Base-by-base conservation (phyloP, 2,329 filamentous ascomycete species). In the Epichloe gansuensis region DNA sequence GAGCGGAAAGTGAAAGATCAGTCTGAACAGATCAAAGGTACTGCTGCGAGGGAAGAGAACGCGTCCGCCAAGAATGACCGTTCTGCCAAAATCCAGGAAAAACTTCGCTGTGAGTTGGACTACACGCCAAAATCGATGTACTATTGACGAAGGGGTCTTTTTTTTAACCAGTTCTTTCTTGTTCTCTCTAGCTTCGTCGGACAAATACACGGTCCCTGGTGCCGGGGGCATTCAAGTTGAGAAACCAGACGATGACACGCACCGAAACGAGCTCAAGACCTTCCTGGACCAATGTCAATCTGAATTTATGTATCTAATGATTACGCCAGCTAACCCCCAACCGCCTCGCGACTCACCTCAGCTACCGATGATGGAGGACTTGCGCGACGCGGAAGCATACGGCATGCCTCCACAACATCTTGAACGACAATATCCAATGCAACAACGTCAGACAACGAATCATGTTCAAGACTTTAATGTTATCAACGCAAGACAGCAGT, bases 1-100 rank as follows among this genome's bases (percentile, higher is more conserved):
- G 91, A 97, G 72, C 82, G 83, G 61, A 93, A 91, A 57, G 75
- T 96, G 62, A 90, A 86, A 69, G 86, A 88, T 57, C 88, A 95
- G 71, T 78, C 87, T 23, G 78, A 80, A 51, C 85, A 90, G 70
- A 75, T 81, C 56, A 86, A 83, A 58, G 70, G 77, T 45, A 53
- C 56, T 5, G 55, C 56, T 8, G 60, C 61, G 9, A 54, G 58
- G 17, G 72, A 76, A 25, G 72, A 67, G 60, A 63, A 64, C 25
- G 63, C 65, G n/a, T 57, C 73, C 65, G 64, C 70, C 13, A 75
- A 78, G 55, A 75, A 77, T 55, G 75, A 80, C 51, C 72, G 76
- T 49, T 72, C 73, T 7, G 67, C 76, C 15, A 69, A 78, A 62
- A 74, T 81, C 38, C 72, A 79, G 56, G 78, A 83, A 59, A 77